A percentile compares a stretch with the other conserved stretches of the same genome.
Evolutionary conservation across 2,329 filamentous ascomycete species (phyloP).

Genomic region (Claviceps sp.): DNA sequence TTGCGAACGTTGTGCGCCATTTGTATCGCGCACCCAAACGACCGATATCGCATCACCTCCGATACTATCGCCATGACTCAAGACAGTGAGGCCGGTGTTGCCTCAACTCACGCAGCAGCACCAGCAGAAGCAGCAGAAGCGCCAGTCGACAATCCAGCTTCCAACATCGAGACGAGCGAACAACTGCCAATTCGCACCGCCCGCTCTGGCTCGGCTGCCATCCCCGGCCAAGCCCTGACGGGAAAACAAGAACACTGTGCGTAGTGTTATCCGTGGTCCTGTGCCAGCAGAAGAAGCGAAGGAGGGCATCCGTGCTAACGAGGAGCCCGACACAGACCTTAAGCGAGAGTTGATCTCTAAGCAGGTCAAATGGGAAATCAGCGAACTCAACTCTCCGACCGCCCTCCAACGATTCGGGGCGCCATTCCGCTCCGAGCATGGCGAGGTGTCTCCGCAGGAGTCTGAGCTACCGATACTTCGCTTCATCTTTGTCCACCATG

Average conservation of each 20-base stretch:
- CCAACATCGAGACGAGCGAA: slow-evolving; percentile 8
- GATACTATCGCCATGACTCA: slow-evolving; percentile 2
- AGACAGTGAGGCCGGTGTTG: background rate
- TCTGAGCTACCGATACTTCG: slow-evolving; percentile 86
- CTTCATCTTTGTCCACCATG: slow-evolving; percentile 96
- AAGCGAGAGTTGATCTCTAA: slow-evolving; percentile 88
- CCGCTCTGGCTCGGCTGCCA: slow-evolving; percentile 18
- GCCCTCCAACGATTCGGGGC: slow-evolving; percentile 90
- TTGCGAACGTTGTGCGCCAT: too few relatives aligned
- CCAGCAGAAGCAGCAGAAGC: background rate
- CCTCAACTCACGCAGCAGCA: background rate
- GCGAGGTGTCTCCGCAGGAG: slow-evolving; percentile 84
- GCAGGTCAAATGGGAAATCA: slow-evolving; percentile 82
- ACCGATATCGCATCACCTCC: background rate
- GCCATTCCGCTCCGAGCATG: slow-evolving; percentile 82
- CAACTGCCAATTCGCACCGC: slow-evolving; percentile 18
- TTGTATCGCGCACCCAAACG: background rate
- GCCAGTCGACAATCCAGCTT: background rate
- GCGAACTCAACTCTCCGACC: slow-evolving; percentile 86
- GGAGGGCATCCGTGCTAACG: slow-evolving; percentile 10
- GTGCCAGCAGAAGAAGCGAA: background rate
- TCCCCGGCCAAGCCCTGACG: slow-evolving; percentile 47
- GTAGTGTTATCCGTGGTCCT: slow-evolving; percentile 16
- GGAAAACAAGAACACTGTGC: slow-evolving; percentile 97
- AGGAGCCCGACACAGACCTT: slow-evolving; percentile 47